Evolutionary conservation across 176 grass and related monocot genomes (phyloP), one percentile per base, ranked within the genome.

Genomic region (Microstegium vimineum): DNA sequence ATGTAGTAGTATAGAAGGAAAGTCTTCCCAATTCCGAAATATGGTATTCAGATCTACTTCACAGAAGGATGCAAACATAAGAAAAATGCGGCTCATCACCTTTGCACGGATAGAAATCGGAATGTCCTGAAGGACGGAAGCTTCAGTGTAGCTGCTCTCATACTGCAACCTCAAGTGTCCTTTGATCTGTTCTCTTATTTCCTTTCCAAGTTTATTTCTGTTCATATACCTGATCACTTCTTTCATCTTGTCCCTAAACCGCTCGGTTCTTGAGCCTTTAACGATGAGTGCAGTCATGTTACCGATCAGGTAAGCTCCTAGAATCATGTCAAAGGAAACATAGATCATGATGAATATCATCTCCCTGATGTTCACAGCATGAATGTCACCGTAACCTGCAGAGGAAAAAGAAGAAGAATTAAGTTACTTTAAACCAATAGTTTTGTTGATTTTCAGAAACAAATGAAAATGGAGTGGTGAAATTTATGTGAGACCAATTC

Each of bases 321-420:
- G 89, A 89, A 99, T 94, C 97, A 99, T 99, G 88, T 99, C 97
- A 79, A 96, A 99, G 62, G 97, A 99, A 43, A 99, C 97, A 86
- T 92, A 99, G 62, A 99, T 94, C 97, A 99, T 99, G 67, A 99
- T 72, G 79, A 99, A 99, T 78, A 99, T 87, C 97, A 99, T 99
- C 89, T 99, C 97, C 80, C 93, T 99, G 61, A 84, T 18, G 85
- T 99, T 99, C 64, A 94, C 83, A 49, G 97, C 97, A 87, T 94
- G 93, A 81, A 99, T 96, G 76, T 99, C 97, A 73, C 97, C 97
- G n/a, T 99, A 99, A 63, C 97, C 97, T 99, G 87, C 71, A 82
- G 66, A 36, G 60, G 3, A 10, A 42, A 47, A 89, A 77, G 36
- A 84, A 76, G 3, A 56, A 35, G 9, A 83, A n/a, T 74, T 63